Evolutionary conservation across 805 yeast genomes (phyloP).

Genomic region (Yamadazyma sp.): DNA sequence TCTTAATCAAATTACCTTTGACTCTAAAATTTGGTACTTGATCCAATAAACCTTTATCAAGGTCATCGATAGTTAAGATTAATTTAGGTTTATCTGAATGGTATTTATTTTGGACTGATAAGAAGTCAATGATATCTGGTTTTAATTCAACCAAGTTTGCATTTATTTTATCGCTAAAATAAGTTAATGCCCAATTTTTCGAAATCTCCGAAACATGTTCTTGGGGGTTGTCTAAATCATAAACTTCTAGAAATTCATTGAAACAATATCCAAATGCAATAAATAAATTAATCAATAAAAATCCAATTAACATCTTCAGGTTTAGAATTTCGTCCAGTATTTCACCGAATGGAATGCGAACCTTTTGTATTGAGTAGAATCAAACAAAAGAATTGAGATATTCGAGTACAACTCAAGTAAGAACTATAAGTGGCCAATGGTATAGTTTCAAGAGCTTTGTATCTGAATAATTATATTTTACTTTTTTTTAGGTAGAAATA

Average conservation of each 20-base stretch:
- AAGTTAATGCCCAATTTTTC: conserved; percentile 33
- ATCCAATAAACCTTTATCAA: no score
- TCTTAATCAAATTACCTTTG: no score
- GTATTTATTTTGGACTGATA: conserved; percentile 15
- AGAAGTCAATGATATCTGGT: conserved; percentile 18
- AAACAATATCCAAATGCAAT: no score
- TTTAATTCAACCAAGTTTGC: conserved; percentile 2
- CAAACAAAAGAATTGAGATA: background rate
- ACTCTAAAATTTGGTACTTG: no score
- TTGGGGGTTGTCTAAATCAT: conserved; percentile 1
- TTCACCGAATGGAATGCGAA: conserved; percentile 1
- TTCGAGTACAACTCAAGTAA: no score
- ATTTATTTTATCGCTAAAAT: conserved; percentile 40
- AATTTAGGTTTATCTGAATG: conserved; percentile 22
- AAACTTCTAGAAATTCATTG: conserved; percentile 2
- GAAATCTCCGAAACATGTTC: conserved; percentile 1
- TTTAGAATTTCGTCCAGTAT: conserved; percentile 2
- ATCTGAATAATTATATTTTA: no score
- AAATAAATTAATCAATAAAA: no score
- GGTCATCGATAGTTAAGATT: no score
- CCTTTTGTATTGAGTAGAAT: background rate
- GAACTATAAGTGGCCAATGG: no score
- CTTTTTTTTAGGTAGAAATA: no score
- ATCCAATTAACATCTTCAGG: no score
- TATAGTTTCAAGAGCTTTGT: no score